These are phyloP conservation scores for Colletotrichum plurivorum DNA, from an alignment of 2,329 filamentous ascomycete species.

Conservation along the genomic window DNA sequence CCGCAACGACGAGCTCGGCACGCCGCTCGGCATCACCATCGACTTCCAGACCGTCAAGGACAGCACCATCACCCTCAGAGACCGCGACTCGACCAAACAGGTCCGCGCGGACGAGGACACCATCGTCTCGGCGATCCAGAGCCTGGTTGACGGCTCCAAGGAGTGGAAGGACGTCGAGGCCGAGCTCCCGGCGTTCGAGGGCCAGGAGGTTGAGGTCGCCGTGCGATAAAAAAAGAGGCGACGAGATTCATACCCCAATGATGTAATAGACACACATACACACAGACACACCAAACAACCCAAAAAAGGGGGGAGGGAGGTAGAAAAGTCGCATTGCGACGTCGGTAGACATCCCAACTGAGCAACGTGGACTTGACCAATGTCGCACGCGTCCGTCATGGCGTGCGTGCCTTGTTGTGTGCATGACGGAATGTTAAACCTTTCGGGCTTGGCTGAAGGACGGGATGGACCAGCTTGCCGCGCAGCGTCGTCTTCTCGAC, in stretches of 20 bases:
- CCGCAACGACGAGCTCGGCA: slow-evolving; percentile 95
- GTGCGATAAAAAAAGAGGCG: slow-evolving; percentile 10
- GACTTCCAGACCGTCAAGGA: slow-evolving; percentile 97
- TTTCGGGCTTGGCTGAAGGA: slow-evolving; percentile 5
- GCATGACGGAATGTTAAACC: slow-evolving; percentile 1
- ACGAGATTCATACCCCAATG: slow-evolving; percentile 11
- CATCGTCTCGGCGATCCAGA: slow-evolving; percentile 82
- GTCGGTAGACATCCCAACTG: slow-evolving; percentile 29
- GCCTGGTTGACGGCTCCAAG: slow-evolving; percentile 64
- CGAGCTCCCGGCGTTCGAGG: slow-evolving; percentile 87
- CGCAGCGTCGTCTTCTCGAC: neutral
- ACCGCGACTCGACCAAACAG: slow-evolving; percentile 92
- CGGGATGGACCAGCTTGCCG: neutral
- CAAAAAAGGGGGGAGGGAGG: neutral
- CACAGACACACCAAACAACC: neutral
- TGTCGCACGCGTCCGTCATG: neutral
- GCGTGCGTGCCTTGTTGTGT: neutral
- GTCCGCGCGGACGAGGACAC: slow-evolving; percentile 87
- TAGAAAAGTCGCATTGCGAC: slow-evolving; percentile 25
- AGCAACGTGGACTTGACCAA: slow-evolving; percentile 20
- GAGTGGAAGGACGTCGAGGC: slow-evolving; percentile 78
- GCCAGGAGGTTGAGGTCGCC: slow-evolving; percentile 72
- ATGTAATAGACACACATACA: slow-evolving; percentile 12
- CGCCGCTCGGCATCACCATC: slow-evolving; percentile 92
- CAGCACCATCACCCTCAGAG: slow-evolving; percentile 86